Evolutionary conservation across 768 basidiomycete species (phyloP), one percentile per base, ranked within the genome.

Genomic region (Megacollybia marginata): DNA sequence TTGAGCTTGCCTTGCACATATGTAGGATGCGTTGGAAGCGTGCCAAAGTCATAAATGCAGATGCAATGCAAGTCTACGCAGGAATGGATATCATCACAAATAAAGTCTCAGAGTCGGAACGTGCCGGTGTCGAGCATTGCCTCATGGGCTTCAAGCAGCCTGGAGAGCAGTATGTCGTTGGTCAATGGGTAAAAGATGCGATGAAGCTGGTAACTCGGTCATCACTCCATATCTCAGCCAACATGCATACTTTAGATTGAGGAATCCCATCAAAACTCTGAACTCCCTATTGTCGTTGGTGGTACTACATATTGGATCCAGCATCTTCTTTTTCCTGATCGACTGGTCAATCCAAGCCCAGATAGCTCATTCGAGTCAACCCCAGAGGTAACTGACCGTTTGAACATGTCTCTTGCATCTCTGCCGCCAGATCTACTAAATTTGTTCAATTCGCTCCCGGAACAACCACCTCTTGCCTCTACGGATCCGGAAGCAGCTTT

Each of bases 221-320:
- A 2, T 18, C 38, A 40, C 13, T 40, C 18, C 38, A 40, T 40
- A 40, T 36, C 35, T 16, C 15, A 8, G 38, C 18, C 38, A 40
- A 40, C 57, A 31, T 19, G 42, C 34, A 10, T 28, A 42, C 42
- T 35, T 19, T 61, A 92, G 92, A 90, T 94, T 42, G 75, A 83
- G 46, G 82, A 88, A 49, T 83, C 86, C 9, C 81, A 91, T 57
- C 54, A 56, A 35, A 69, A 75, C 51, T 64, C 75, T 3, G 69
- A 85, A 51, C 64, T 97, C 6, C 95, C 96, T 0, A 88, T 99
- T 49, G 72, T 95, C 7, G 93, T 95, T 43, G 96, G 96, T 2
- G 96, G 96, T 5, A 98, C 96, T 2, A 82, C 91, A 4, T 99
- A 99, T 62, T 99, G 94, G 86, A 88, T 95, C 20, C 95, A 99